Conservation (phyloP, 1,284 basidiomycete species). For the Ustilago bromivora region DNA sequence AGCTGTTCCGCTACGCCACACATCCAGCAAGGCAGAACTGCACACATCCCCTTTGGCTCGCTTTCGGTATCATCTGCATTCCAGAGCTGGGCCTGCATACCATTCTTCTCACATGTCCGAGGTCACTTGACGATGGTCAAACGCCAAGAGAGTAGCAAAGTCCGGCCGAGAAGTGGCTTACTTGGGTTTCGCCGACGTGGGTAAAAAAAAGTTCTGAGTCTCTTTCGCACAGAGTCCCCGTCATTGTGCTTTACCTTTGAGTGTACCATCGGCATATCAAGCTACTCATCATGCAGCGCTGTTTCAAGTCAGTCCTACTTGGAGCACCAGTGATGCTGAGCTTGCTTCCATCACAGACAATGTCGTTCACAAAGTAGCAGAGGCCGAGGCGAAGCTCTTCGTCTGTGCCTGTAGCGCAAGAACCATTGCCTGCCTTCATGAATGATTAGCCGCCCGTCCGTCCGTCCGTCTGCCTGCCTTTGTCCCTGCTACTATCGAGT, state of each 20-base stretch:
- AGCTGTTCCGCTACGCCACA: slow-evolving; percentile 13
- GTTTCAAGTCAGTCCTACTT: neutral
- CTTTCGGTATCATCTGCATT: slow-evolving; percentile 13
- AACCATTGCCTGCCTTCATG: neutral
- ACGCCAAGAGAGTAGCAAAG: slow-evolving; percentile 15
- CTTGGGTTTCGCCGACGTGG: slow-evolving; percentile 23
- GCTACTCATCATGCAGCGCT: slow-evolving; percentile 13
- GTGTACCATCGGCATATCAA: slow-evolving; percentile 7
- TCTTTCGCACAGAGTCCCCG: neutral
- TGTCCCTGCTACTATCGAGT: slow-evolving; percentile 6
- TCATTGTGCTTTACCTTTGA: slow-evolving; percentile 8
- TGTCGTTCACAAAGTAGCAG: neutral
- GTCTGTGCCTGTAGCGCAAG: neutral
- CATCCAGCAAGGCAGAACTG: neutral
- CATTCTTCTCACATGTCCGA: slow-evolving; percentile 51
- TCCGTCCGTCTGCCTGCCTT: neutral
- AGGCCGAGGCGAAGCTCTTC: neutral
- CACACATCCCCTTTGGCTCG: neutral
- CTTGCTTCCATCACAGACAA: neutral
- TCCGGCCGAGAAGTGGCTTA: neutral
- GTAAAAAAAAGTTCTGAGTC: slow-evolving; percentile 5
- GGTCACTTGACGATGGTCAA: neutral
- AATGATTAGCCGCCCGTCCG: neutral
- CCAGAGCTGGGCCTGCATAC: slow-evolving; percentile 13
- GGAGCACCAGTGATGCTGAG: neutral